Evolutionary conservation across 2,329 filamentous ascomycete species (phyloP).

Genomic region (Macrophomina pseudophaseolina): DNA sequence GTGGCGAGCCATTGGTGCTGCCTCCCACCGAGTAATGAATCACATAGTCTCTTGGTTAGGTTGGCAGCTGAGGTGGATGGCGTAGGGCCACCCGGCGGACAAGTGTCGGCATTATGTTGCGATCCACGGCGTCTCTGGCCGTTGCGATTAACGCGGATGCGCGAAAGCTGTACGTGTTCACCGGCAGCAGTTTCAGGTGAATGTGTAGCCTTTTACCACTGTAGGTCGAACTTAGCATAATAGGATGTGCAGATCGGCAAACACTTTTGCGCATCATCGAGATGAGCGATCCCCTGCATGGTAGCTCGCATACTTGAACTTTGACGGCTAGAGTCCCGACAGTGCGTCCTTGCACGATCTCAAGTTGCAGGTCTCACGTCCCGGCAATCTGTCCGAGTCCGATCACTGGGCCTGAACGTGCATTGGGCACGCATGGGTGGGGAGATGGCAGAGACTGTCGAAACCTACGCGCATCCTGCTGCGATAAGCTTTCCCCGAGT

Average conservation of each 20-base stretch:
- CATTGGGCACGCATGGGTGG: background rate
- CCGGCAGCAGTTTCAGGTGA: background rate
- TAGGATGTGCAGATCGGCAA: slow-evolving; percentile 3
- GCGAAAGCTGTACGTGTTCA: background rate
- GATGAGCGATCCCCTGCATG: background rate
- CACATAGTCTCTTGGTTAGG: background rate
- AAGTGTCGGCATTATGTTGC: slow-evolving; percentile 1
- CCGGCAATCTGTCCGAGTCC: slow-evolving; percentile 13
- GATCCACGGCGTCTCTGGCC: background rate
- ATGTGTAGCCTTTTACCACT: no score
- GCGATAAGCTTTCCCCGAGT: background rate
- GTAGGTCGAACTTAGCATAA: background rate
- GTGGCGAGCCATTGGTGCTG: background rate
- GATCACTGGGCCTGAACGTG: background rate
- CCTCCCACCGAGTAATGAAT: background rate
- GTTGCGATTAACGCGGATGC: background rate
- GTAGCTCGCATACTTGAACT: background rate
- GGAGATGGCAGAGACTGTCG: background rate
- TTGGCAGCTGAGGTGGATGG: background rate
- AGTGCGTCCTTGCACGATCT: background rate
- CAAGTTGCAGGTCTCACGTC: background rate
- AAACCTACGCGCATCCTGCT: background rate
- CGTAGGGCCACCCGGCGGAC: slow-evolving; percentile 7
- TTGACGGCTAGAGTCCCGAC: background rate
- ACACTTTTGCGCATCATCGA: background rate